Evolutionary conservation across 805 yeast genomes (phyloP), one percentile per base, ranked within the genome.

Genomic region (Saccharomycopsis guyanensis): DNA sequence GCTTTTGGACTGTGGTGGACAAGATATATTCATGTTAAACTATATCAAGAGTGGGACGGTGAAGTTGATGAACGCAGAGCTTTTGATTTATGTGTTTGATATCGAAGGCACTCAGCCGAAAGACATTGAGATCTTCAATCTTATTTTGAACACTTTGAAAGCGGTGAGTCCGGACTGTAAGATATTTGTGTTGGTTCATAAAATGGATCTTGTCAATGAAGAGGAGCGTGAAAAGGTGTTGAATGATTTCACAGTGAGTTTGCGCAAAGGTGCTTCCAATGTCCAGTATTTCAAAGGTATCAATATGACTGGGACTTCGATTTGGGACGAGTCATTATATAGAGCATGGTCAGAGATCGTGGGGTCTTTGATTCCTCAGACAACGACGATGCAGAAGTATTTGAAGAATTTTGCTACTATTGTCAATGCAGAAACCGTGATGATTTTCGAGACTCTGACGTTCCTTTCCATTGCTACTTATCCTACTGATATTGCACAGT

Each of bases 1-100:
- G 57, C 68, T 93, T 19, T 89, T 97, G 97, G 98, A 93, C 63
- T 93, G 98, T 66, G 98, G 97, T 57, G 96, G 96, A 2, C 98
- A 93, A 61, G 97, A 93, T 62, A 87, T 84, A 2, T 93, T 89
- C 55, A 89, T 93, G 86, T 97, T 91, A 59, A 88, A 86, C 62
- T 93, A 93, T 61, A 52, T 67, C 5, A 65, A 60, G 49, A 59
- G 56, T 29, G 52, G 59, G 42, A 49, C 49, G 19, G 52, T 51
- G 27, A 49, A 49, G 31, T 80, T 86, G 58, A 77, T 89, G 3
- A 81, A 86, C 45, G 95, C 87, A 53, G 97, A 93, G 59, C 97
- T 94, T 10, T 71, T 93, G 32, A 91, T 93, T 50, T 95, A 89
- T 64, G 97, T 93, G 13, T 93, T 93, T 63, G 98, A 93, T 55